phyloP scores from a whole-genome alignment of 2,329 filamentous ascomycete genomes.

The Trichophyton mentagrophytes region DNA sequence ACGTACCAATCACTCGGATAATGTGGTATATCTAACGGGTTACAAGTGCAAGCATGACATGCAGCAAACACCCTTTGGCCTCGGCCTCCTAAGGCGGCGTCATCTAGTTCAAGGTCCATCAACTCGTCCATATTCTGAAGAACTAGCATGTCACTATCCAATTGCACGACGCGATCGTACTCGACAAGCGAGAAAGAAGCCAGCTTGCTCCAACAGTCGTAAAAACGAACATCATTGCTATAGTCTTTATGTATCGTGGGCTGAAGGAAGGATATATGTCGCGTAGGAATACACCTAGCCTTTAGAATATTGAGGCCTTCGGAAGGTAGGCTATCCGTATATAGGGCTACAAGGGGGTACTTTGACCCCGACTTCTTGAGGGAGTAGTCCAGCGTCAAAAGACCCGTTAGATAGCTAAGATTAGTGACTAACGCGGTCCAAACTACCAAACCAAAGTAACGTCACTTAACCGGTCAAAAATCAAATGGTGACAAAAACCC shows the following conservation, averaged over 20 bases:
- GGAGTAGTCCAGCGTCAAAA: slow-evolving; percentile 68
- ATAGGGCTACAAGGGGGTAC: slow-evolving; percentile 71
- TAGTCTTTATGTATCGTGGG: slow-evolving; percentile 55
- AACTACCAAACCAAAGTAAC: slow-evolving; percentile 38
- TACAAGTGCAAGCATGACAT: slow-evolving; percentile 74
- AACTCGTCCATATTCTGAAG: slow-evolving; percentile 80
- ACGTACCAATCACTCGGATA: slow-evolving; percentile 61
- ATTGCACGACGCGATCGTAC: slow-evolving; percentile 66
- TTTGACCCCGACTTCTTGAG: slow-evolving; percentile 51
- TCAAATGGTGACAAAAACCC: not conserved
- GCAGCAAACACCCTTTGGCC: slow-evolving; percentile 65
- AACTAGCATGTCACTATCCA: slow-evolving; percentile 82
- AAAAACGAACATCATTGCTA: slow-evolving; percentile 67
- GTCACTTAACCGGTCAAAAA: not conserved
- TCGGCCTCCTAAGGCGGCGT: slow-evolving; percentile 36
- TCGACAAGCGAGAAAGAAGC: slow-evolving; percentile 62
- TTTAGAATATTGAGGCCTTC: slow-evolving; percentile 57
- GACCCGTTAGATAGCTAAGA: slow-evolving; percentile 64
- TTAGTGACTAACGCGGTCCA: slow-evolving; percentile 86
- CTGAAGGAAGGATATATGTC: slow-evolving; percentile 59
- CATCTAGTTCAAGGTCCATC: slow-evolving; percentile 67
- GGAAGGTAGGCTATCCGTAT: slow-evolving; percentile 62
- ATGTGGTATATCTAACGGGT: slow-evolving; percentile 63
- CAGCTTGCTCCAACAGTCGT: slow-evolving; percentile 84
- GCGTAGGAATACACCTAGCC: slow-evolving; percentile 54